Conservation (phyloP, 257 asterid species). For the Echium plantagineum region DNA sequence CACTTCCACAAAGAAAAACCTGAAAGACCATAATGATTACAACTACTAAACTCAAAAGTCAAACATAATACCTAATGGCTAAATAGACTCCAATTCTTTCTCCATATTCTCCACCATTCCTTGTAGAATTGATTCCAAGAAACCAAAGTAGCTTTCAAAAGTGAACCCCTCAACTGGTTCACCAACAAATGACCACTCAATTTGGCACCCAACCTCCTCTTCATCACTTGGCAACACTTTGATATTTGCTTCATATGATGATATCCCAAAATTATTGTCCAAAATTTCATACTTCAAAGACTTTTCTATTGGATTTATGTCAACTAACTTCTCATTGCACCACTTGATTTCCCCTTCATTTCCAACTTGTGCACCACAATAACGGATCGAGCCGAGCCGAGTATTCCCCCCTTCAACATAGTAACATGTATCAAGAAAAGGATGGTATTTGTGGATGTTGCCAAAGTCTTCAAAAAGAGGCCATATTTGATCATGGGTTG, state of each 20-base stretch:
- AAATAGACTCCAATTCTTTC: background rate
- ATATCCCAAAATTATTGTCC: slow-evolving; percentile 10
- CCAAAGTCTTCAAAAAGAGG: slow-evolving; percentile 54
- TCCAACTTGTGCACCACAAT: slow-evolving; percentile 16
- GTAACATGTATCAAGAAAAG: slow-evolving; percentile 44
- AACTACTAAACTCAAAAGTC: too few species aligned
- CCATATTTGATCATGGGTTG: slow-evolving; percentile 43
- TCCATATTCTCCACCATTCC: slow-evolving; percentile 2
- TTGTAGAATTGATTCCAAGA: background rate
- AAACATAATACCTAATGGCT: too few species aligned
- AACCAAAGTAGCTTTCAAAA: background rate
- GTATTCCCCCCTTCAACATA: slow-evolving; percentile 26
- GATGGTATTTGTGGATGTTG: slow-evolving; percentile 48
- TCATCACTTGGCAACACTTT: background rate
- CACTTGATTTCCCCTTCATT: background rate
- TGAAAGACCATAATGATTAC: too few species aligned
- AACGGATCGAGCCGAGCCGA: slow-evolving; percentile 35
- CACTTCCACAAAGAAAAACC: too few species aligned
- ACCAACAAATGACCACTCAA: slow-evolving; percentile 3
- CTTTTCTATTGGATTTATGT: slow-evolving; percentile 4
- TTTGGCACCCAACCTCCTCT: background rate
- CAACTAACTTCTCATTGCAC: slow-evolving; percentile 10
- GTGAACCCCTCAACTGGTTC: slow-evolving; percentile 1
- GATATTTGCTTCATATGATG: background rate
- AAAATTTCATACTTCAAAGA: slow-evolving; percentile 8